Evolutionary conservation across 108 stramenopile species (phyloP).

Genomic region (Nitzschia sp.): DNA sequence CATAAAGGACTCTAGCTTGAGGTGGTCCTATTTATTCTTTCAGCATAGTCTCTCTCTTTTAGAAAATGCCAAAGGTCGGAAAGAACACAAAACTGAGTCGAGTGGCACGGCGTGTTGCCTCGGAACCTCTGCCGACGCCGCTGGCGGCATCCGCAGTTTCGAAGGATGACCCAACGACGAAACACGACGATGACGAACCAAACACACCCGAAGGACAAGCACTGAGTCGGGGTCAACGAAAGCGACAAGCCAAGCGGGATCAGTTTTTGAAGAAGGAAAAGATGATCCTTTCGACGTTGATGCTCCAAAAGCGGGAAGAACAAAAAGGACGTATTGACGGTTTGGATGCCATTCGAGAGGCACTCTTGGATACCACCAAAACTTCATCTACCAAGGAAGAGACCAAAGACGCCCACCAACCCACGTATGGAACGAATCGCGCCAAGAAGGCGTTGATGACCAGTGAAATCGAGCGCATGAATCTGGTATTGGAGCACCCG

Average conservation of each 20-base stretch:
- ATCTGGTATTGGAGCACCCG: slow-evolving; percentile 77
- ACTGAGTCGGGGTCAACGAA: slow-evolving; percentile 81
- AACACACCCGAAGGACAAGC: slow-evolving; percentile 10
- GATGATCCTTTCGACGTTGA: slow-evolving; percentile 75
- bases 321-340: slow-evolving; percentile 83
- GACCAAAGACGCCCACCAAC: background rate
- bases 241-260: slow-evolving; percentile 76
- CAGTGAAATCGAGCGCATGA: slow-evolving; percentile 67
- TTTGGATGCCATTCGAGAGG: slow-evolving; percentile 75
- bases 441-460: slow-evolving; percentile 56
- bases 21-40: too few relatives aligned
- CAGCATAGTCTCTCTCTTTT: too few relatives aligned
- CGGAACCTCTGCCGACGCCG: slow-evolving; percentile 21
- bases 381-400: background rate
- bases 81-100: slow-evolving; percentile 30
- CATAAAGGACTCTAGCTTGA: too few relatives aligned
- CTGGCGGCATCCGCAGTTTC: background rate
- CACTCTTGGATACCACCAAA: slow-evolving; percentile 46
- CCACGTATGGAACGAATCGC: slow-evolving; percentile 48
- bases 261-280: slow-evolving; percentile 77
- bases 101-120: slow-evolving; percentile 23
- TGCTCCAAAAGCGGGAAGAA: slow-evolving; percentile 60
- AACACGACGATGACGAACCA: background rate
- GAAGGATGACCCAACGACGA: slow-evolving; percentile 2
- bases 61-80: slow-evolving; percentile 37